Evolutionary conservation across 805 yeast species (phyloP), one percentile per base, ranked within the genome.

Genomic region (Cephaloascus fragrans): DNA sequence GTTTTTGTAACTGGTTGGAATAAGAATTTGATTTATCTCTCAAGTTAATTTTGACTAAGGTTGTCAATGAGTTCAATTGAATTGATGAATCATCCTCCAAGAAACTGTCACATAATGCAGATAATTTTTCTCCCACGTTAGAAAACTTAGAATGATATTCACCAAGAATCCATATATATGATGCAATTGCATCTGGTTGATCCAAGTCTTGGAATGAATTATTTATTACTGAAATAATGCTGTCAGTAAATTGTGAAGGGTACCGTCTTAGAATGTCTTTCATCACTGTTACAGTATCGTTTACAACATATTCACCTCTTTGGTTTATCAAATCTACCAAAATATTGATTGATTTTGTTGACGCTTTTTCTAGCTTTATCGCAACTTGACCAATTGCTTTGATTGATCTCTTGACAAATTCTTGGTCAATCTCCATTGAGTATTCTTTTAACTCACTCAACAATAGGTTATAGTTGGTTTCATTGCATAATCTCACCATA

Each of bases 391-490:
- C 82, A 45, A 83, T 71, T 6, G 84, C 83, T 41, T 67, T 67
- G 29, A 83, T 73, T 2, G 90, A 71, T 43, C 78, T 71, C 34
- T 70, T 55, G 14, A 83, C 94, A 46, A 88, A 77, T 36, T 84
- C 81, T 3, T 80, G 76, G 51, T 90, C 97, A 49, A 87, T 77
- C 52, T 85, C 95, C 81, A 80, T 77, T 3, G 90, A 76, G 52
- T 84, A 84, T 56, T 84, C 94, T 52, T 80, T 78, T 43, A 83
- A 61, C 56, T 84, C 94, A 17, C 80, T 75, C 45, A 83, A 60
- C 34, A 83, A 57, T 44, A 81, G 55, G 18, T 74, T 56, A 35
- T 78, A 69, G 50, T 81, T 84, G 39, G 61, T 59, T 26, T 74
- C 80, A 42, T 73, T 73, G 4, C 84, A 80, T 40, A 83, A 63